Conservation (phyloP, 352 stramenopile species). For the Pilasporangium apinafurcum region DNA sequence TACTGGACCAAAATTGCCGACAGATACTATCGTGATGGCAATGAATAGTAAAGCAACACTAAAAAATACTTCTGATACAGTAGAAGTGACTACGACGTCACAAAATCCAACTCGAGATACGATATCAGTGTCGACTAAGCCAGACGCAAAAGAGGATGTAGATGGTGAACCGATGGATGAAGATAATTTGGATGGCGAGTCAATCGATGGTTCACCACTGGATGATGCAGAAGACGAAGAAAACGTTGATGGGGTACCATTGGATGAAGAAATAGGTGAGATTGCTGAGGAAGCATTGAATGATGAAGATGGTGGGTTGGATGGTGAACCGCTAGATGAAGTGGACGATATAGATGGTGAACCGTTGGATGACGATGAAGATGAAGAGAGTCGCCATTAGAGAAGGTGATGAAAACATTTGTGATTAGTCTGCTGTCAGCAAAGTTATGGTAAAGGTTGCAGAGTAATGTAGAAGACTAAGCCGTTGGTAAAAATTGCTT, state of each 20-base stretch:
- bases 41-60: conserved; percentile 3
- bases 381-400: background rate
- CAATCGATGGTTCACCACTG: conserved; percentile 3
- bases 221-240: conserved; percentile 4
- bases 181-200: conserved; percentile 8
- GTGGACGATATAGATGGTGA: conserved; percentile 23
- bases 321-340: conserved; percentile 21
- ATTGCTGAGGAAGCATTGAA: no score
- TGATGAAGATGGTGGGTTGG: conserved; percentile 14
- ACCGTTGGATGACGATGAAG: conserved; percentile 11
- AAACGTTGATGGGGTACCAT: conserved; percentile 37
- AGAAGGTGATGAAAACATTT: background rate
- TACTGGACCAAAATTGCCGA: conserved; percentile 27
- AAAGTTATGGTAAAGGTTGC: no score
- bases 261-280: no score
- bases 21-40: background rate
- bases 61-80: background rate
- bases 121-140: conserved; percentile 13
- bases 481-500: no score
- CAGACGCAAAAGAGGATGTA: conserved; percentile 15
- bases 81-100: background rate
- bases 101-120: background rate
- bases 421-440: no score
- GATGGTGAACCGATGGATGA: conserved; percentile 27
- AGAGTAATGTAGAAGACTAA: no score